A percentile compares a stretch with the other conserved stretches of the same genome.
These are phyloP conservation scores for Kwoniella botswanensis DNA, from an alignment of 768 basidiomycete species.

Conservation along the genomic window DNA sequence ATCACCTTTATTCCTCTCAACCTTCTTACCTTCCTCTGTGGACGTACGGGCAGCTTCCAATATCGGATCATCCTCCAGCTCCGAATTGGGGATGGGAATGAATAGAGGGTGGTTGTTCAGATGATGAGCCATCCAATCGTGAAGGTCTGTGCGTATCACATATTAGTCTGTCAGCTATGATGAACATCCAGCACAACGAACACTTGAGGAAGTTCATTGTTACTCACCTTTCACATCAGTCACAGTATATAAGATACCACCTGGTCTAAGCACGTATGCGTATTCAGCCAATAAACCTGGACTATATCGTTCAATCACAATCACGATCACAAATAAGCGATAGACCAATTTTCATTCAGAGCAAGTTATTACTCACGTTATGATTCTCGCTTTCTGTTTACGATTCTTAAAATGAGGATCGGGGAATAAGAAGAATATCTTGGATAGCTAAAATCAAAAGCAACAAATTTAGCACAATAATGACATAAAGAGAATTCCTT, in stretches of 20 bases:
- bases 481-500: no score
- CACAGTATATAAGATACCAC: slow-evolving; percentile 97
- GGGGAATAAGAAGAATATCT: slow-evolving; percentile 97
- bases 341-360: no score
- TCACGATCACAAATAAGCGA: background rate
- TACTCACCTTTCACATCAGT: slow-evolving; percentile 77
- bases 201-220: background rate
- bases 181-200: no score
- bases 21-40: slow-evolving; percentile 98
- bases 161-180: no score
- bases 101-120: slow-evolving; percentile 87
- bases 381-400: slow-evolving; percentile 98
- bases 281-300: slow-evolving; percentile 97
- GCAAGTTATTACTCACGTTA: slow-evolving; percentile 64
- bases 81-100: slow-evolving; percentile 74
- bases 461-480: background rate
- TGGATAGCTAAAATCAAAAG: slow-evolving; percentile 64
- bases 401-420: slow-evolving; percentile 98
- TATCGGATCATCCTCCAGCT: slow-evolving; percentile 61
- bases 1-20: slow-evolving; percentile 84
- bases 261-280: slow-evolving; percentile 86
- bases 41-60: slow-evolving; percentile 66
- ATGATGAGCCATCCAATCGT: slow-evolving; percentile 93
- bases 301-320: slow-evolving; percentile 41
- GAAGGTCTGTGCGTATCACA: slow-evolving; percentile 66